Evolutionary conservation across 2,329 filamentous ascomycete species (phyloP), one percentile per base, ranked within the genome.

Genomic region (Trichoderma koningii): DNA sequence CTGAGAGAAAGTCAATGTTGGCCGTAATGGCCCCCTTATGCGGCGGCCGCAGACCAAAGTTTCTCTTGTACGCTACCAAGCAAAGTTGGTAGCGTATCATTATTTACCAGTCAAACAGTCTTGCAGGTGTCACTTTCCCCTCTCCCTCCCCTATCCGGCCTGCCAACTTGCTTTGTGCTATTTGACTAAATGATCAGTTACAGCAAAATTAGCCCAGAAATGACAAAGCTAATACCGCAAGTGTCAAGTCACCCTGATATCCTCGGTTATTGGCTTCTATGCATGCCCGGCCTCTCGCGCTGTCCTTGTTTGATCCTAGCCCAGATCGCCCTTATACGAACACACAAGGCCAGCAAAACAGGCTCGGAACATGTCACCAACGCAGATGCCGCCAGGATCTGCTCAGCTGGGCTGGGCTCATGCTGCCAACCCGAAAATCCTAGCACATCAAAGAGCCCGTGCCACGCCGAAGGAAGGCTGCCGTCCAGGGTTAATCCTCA

Each of bases 381-480:
- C 28, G 51, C 44, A 59, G 55, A 59, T 59, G 2, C 19, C 55
- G 55, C 55, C 45, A 59, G 55, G 55, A 48, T 59, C 55, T 50
- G 55, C 45, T 57, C 55, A 59, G 55, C 55, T 59, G 3, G 28
- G 28, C 28, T 28, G 28, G 28, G 28, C 28, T 28, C 28, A 28
- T 28, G 30, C 3, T 30, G 2, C 30, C 19, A 21, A 30, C 7
- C 30, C n/a, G n/a, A 45, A 30, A 14, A 34, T 42, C 34, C 52
- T 42, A 23, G 30, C 51, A 55, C 15, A 47, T 38, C 56, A 15
- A 61, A 51, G 30, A 51, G 34, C 28, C 57, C 34, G 57, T 42
- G 47, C 47, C 57, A 62, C 52, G 48, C 57, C 48, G 23, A 9
- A 41, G 38, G 23, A 34, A 28, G 26, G 48, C 30, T 51, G 26